These are phyloP conservation scores for Coemansia sp. DNA, from an alignment of 192 early-diverging fungal genomes.

Conservation along the genomic window DNA sequence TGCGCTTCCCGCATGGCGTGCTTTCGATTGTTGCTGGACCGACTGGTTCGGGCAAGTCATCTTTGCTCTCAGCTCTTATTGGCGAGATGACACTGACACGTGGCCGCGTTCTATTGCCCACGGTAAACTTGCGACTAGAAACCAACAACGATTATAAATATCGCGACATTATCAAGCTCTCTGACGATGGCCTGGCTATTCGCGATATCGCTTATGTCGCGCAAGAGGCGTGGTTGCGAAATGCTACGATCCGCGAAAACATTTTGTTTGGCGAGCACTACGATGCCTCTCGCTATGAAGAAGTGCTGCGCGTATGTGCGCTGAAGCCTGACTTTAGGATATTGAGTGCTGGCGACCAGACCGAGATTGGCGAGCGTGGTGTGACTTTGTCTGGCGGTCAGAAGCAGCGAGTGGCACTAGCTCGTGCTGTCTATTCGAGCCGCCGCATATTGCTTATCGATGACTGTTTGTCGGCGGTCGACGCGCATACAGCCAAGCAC, in stretches of 20 bases:
- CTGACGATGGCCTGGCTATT: constrained; percentile 43
- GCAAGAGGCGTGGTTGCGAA: constrained; percentile 75
- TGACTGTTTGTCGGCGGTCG: constrained; percentile 88
- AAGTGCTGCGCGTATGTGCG: constrained; percentile 80
- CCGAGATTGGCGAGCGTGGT: constrained; percentile 88
- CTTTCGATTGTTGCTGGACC: constrained; percentile 78
- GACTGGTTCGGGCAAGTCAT: constrained; percentile 88
- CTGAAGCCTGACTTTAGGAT: constrained; percentile 79
- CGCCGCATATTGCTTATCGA: constrained; percentile 72
- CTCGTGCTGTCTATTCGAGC: constrained; percentile 79
- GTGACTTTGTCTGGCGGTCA: constrained; percentile 81
- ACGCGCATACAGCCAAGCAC: constrained; percentile 89
- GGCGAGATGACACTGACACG: constrained; percentile 67
- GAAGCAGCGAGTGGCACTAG: constrained; percentile 80
- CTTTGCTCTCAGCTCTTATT: constrained; percentile 74
- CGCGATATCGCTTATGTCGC: constrained; percentile 80
- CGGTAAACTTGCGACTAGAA: background rate
- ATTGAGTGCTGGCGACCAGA: constrained; percentile 79
- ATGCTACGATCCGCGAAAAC: constrained; percentile 73
- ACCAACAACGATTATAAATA: constrained; percentile 29
- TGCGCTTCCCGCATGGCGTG: constrained; percentile 69
- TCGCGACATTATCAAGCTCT: constrained; percentile 54
- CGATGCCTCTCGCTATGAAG: constrained; percentile 70
- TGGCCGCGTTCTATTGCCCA: constrained; percentile 36
- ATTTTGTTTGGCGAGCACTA: constrained; percentile 83